Evolutionary conservation across 352 stramenopile species (phyloP).

Genomic region (Globisporangium megalacanthum): DNA sequence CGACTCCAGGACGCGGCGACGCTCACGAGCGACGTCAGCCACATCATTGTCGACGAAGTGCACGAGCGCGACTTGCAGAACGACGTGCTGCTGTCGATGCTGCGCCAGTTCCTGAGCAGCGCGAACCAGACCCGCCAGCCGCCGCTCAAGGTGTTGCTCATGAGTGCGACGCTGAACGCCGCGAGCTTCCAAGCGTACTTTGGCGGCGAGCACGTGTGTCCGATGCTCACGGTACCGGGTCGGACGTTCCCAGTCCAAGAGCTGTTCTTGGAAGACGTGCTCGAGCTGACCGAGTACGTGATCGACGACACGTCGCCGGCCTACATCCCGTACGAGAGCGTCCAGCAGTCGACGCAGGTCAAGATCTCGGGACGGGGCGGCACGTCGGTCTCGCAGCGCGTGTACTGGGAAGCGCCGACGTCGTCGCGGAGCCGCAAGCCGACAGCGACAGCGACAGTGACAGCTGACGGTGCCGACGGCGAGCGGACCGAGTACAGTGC

Average conservation of each 20-base stretch:
- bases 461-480: not conserved
- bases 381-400: conserved; percentile 51
- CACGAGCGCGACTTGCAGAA: conserved; percentile 94
- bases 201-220: conserved; percentile 69
- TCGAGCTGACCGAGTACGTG: conserved; percentile 83
- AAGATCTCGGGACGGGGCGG: conserved; percentile 59
- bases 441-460: conserved; percentile 13
- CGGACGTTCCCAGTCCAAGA: conserved; percentile 96
- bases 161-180: conserved; percentile 96
- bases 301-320: conserved; percentile 67
- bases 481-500: conserved; percentile 63
- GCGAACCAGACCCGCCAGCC: conserved; percentile 31
- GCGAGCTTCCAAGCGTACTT: conserved; percentile 95
- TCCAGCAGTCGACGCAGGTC: conserved; percentile 43
- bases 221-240: conserved; percentile 89
- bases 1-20: conserved; percentile 83
- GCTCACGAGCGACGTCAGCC: conserved; percentile 84
- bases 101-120: conserved; percentile 77
- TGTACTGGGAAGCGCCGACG: conserved; percentile 43
- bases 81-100: conserved; percentile 89
- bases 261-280: conserved; percentile 93
- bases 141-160: conserved; percentile 93
- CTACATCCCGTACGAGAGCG: conserved; percentile 29
- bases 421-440: conserved; percentile 27
- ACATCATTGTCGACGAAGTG: conserved; percentile 98